phyloP scores from a whole-genome alignment of 176 grass and related monocot species.

The Cocos nucifera region DNA sequence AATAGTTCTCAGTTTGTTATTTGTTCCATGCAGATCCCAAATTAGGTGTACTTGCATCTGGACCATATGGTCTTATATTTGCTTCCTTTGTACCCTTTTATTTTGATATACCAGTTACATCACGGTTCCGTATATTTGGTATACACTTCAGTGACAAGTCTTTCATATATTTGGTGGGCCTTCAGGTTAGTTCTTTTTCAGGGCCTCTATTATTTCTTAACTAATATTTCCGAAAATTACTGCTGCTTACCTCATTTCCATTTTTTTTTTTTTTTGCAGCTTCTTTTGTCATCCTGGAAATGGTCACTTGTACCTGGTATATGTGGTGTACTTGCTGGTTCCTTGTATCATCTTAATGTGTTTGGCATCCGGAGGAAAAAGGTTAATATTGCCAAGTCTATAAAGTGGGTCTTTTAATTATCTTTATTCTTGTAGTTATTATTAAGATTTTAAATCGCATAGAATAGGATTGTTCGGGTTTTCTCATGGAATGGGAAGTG shows the following conservation, averaged over 20 bases:
- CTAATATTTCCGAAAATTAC: neutral
- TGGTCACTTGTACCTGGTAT: slow-evolving; percentile 80
- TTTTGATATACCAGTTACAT: slow-evolving; percentile 81
- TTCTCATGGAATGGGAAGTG: too few species aligned
- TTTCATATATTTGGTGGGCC: slow-evolving; percentile 78
- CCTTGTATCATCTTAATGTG: slow-evolving; percentile 70
- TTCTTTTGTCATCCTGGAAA: slow-evolving; percentile 83
- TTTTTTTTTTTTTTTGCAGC: slow-evolving; percentile 32
- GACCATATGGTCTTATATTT: slow-evolving; percentile 94
- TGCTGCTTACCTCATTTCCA: neutral
- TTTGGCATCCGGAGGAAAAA: slow-evolving; percentile 59
- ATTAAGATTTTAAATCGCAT: too few species aligned
- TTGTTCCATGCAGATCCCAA: slow-evolving; percentile 53
- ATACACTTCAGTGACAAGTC: slow-evolving; percentile 77
- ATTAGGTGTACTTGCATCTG: slow-evolving; percentile 56
- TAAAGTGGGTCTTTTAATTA: neutral
- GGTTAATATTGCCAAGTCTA: slow-evolving; percentile 26
- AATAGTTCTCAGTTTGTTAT: neutral
- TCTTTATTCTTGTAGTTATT: neutral
- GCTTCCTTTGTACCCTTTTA: slow-evolving; percentile 80
- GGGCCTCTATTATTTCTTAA: slow-evolving; percentile 14
- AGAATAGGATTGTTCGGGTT: too few species aligned
- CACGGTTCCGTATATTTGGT: slow-evolving; percentile 69
- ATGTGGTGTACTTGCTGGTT: slow-evolving; percentile 72
- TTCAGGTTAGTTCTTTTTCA: slow-evolving; percentile 59